phyloP scores from a whole-genome alignment of 192 early-diverging fungal species.

The Lobulomyces angularis region DNA sequence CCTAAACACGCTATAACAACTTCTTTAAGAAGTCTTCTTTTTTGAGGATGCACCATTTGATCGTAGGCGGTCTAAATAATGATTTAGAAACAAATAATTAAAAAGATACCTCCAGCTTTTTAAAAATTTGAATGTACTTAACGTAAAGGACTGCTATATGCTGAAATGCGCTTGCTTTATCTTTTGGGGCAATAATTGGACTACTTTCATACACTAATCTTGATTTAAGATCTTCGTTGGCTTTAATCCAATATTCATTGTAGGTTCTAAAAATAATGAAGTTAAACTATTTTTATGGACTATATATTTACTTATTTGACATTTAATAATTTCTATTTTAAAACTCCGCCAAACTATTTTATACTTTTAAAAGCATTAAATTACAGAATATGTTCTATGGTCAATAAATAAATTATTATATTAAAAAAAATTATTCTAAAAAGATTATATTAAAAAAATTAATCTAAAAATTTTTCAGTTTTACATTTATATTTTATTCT shows the following conservation, averaged over 20 bases:
- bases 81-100: background rate
- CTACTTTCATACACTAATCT: constrained; percentile 42
- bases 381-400: too few species aligned
- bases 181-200: constrained; percentile 30
- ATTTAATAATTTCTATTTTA: too few species aligned
- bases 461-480: too few species aligned
- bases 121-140: constrained; percentile 41
- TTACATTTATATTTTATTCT: too few species aligned
- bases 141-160: constrained; percentile 42
- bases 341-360: too few species aligned
- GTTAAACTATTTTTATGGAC: too few species aligned
- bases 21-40: constrained; percentile 36
- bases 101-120: constrained; percentile 33
- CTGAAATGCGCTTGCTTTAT: constrained; percentile 35
- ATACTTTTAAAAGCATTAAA: too few species aligned
- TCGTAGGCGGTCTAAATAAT: constrained; percentile 34
- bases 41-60: constrained; percentile 49
- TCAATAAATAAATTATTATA: too few species aligned
- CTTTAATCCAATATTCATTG: constrained; percentile 28
- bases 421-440: too few species aligned
- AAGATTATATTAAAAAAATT: too few species aligned
- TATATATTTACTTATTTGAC: too few species aligned
- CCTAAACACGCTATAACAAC: constrained; percentile 36
- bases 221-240: constrained; percentile 26
- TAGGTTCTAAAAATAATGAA: constrained; percentile 1